A percentile compares a stretch with the other conserved stretches of the same genome.
phyloP scores from a whole-genome alignment of 768 basidiomycete genomes.

The Fistulinella prunicolor region DNA sequence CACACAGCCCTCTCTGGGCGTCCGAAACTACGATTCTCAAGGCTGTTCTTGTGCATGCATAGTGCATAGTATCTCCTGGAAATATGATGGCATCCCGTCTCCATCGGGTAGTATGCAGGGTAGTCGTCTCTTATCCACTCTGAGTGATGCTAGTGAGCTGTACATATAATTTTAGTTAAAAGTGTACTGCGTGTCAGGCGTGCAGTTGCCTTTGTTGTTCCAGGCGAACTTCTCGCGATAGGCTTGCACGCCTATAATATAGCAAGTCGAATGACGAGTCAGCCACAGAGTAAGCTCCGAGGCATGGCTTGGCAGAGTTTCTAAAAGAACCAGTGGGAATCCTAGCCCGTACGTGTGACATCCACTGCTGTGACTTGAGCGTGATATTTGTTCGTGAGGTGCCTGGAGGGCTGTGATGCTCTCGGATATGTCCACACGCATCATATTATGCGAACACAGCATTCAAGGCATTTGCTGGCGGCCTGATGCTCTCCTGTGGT shows the following conservation, averaged over 20 bases:
- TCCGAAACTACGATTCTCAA: slow-evolving; percentile 27
- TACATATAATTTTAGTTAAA: neutral
- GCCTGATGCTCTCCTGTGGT: too few species aligned
- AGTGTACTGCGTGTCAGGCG: slow-evolving; percentile 9
- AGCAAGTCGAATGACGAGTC: slow-evolving; percentile 16
- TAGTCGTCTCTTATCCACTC: slow-evolving; percentile 27
- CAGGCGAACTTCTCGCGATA: slow-evolving; percentile 4
- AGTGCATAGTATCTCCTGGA: slow-evolving; percentile 27
- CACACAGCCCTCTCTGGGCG: slow-evolving; percentile 18
- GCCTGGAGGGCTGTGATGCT: too few species aligned
- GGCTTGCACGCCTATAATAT: slow-evolving; percentile 20
- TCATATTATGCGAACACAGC: too few species aligned
- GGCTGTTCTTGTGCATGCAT: slow-evolving; percentile 19
- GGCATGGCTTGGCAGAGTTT: slow-evolving; percentile 4
- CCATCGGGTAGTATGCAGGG: slow-evolving; percentile 26
- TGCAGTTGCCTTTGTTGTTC: neutral
- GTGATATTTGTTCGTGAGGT: too few species aligned
- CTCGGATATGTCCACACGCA: too few species aligned
- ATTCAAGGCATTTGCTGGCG: too few species aligned
- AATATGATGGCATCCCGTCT: slow-evolving; percentile 20
- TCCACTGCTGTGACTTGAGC: slow-evolving; percentile 5
- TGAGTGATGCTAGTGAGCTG: slow-evolving; percentile 8
- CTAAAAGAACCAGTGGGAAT: too few species aligned
- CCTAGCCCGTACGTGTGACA: too few species aligned
- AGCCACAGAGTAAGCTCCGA: slow-evolving; percentile 26